Evolutionary conservation across 2,329 filamentous ascomycete genomes (phyloP).

Genomic region (Talaromyces sp.): DNA sequence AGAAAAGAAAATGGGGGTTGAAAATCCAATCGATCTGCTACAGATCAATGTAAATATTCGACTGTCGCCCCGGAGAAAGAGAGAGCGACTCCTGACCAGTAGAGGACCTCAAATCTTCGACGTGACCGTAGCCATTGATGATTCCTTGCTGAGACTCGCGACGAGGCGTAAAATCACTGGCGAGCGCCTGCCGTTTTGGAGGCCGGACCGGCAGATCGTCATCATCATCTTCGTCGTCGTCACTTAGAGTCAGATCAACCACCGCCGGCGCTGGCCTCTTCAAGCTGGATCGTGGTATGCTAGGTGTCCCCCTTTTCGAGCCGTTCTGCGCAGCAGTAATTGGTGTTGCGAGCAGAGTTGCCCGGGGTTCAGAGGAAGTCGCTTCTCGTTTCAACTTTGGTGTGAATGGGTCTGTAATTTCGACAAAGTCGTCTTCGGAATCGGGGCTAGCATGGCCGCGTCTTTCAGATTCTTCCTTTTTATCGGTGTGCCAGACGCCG

Average conservation of each 20-base stretch:
- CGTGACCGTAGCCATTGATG: constrained; percentile 8
- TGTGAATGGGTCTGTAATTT: constrained; percentile 33
- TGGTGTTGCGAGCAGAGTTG: constrained; percentile 32
- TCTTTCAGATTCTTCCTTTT: constrained; percentile 40
- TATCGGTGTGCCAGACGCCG: constrained; percentile 66
- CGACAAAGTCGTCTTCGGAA: constrained; percentile 36
- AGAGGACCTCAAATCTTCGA: constrained; percentile 7
- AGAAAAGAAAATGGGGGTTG: background rate
- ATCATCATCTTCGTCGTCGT: constrained; percentile 47
- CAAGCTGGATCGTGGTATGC: constrained; percentile 29
- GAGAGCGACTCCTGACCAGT: constrained; percentile 16
- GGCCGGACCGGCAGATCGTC: constrained; percentile 29
- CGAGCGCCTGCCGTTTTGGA: constrained; percentile 36
- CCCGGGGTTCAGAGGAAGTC: constrained; percentile 21
- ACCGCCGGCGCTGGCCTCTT: constrained; percentile 49
- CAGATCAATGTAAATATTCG: constrained; percentile 16
- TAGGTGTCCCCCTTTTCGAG: constrained; percentile 6
- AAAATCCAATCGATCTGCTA: background rate
- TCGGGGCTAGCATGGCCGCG: constrained; percentile 40
- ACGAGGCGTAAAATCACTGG: constrained; percentile 23
- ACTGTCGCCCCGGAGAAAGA: constrained; percentile 11
- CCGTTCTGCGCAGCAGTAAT: constrained; percentile 32
- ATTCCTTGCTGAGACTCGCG: constrained; percentile 25
- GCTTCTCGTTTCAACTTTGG: constrained; percentile 36
- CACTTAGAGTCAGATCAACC: constrained; percentile 55